Evolutionary conservation across 2,329 filamentous ascomycete species (phyloP).

Genomic region (Didymella keratinophila): DNA sequence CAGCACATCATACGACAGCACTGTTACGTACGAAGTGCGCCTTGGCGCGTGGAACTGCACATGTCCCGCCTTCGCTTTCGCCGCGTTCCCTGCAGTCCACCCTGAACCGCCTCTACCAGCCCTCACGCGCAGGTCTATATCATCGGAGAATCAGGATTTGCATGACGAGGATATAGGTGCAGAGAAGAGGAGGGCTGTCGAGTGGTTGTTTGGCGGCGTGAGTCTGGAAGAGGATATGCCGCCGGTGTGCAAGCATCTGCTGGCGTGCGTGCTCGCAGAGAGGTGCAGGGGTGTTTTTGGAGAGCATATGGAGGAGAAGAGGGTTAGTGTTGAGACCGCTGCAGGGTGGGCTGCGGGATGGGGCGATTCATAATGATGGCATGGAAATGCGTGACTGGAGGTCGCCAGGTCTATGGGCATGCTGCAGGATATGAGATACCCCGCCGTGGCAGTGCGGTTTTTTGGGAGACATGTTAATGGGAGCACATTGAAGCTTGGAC

Average conservation of each 20-base stretch:
- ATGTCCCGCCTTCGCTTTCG: constrained; percentile 83
- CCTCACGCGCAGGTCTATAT: background rate
- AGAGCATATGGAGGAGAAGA: constrained; percentile 62
- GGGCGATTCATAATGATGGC: constrained; percentile 29
- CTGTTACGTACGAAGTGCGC: constrained; percentile 71
- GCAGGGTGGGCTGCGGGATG: constrained; percentile 69
- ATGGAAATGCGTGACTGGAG: background rate
- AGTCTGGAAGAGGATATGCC: constrained; percentile 52
- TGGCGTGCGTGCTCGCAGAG: constrained; percentile 81
- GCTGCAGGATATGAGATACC: constrained; percentile 29
- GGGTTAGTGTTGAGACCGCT: constrained; percentile 70
- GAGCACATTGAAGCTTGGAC: background rate
- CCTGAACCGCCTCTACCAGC: constrained; percentile 20
- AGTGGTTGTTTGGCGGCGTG: constrained; percentile 28
- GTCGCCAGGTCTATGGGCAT: background rate
- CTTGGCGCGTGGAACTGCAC: constrained; percentile 85
- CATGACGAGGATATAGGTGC: background rate
- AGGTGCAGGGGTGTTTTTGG: constrained; percentile 67
- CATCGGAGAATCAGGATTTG: too few relatives aligned
- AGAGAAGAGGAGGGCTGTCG: background rate
- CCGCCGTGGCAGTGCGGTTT: constrained; percentile 33
- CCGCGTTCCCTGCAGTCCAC: constrained; percentile 63
- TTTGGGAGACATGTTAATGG: background rate
- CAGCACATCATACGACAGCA: constrained; percentile 38
- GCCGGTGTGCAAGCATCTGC: constrained; percentile 83